Evolutionary conservation across 495 filamentous ascomycete genomes (phyloP).

Genomic region (Neurospora sp.): DNA sequence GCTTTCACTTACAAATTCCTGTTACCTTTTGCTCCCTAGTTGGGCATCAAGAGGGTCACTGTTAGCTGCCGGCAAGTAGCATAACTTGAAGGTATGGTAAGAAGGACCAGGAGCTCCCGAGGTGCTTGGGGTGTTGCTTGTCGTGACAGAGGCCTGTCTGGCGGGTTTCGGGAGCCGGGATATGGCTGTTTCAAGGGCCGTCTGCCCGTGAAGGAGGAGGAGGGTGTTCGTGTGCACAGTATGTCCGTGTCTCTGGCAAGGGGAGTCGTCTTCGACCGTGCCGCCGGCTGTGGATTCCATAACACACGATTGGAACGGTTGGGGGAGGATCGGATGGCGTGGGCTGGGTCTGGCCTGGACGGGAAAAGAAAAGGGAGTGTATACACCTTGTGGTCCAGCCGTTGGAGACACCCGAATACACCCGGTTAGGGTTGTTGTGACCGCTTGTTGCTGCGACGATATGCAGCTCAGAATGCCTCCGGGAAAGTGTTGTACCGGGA

Average conservation of each 20-base stretch:
- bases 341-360: neutral
- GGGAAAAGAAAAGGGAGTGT: neutral
- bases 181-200: neutral
- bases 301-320: neutral
- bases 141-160: neutral
- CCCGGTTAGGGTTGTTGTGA: neutral
- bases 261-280: neutral
- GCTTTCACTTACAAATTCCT: neutral
- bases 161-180: neutral
- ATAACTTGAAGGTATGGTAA: neutral
- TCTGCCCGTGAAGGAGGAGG: neutral
- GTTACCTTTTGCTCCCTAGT: neutral
- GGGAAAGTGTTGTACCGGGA: neutral
- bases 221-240: neutral
- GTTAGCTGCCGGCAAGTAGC: neutral
- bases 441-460: neutral
- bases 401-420: neutral
- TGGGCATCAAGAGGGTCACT: neutral
- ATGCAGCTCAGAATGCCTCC: neutral
- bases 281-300: neutral
- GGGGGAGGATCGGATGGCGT: neutral
- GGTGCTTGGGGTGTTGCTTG: neutral
- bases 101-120: neutral
- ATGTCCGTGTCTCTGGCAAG: neutral
- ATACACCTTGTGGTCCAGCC: neutral